Evolutionary conservation across 768 basidiomycete genomes (phyloP).

Genomic region (Kwoniella botswanensis): DNA sequence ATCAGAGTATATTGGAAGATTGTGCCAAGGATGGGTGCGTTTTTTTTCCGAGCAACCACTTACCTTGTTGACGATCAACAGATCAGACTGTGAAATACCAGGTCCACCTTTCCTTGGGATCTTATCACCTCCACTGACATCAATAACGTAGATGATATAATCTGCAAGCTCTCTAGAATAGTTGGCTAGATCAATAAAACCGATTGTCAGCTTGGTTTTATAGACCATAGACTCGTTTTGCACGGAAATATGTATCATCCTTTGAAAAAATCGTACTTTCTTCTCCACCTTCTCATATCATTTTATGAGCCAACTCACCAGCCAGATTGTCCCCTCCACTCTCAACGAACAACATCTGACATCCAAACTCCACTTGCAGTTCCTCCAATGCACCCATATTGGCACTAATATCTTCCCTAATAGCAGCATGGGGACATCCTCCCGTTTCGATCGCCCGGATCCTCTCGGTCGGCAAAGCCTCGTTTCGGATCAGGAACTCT

Average conservation of each 20-base stretch:
- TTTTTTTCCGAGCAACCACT: conserved; percentile 2
- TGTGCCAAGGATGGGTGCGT: background rate
- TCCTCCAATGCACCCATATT: conserved; percentile 96
- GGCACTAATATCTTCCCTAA: conserved; percentile 95
- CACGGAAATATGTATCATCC: no score
- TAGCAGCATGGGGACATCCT: conserved; percentile 97
- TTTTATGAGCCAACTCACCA: conserved; percentile 37
- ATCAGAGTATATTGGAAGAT: no score
- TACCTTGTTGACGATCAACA: conserved; percentile 94
- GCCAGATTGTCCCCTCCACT: conserved; percentile 97
- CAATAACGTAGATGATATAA: conserved; percentile 75
- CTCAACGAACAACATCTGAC: conserved; percentile 91
- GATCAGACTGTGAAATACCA: conserved; percentile 88
- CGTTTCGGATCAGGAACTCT: conserved; percentile 92
- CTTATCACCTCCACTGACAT: conserved; percentile 84
- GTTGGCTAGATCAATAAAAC: conserved; percentile 65
- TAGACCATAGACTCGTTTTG: background rate
- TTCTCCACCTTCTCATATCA: background rate
- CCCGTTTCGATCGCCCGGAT: conserved; percentile 96
- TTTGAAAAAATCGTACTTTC: background rate
- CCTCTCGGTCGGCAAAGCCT: conserved; percentile 77
- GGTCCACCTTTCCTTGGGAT: conserved; percentile 98
- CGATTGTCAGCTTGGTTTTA: background rate
- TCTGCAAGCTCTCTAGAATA: conserved; percentile 96
- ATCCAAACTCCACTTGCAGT: conserved; percentile 85